These are phyloP conservation scores for Kluyveromyces sp. DNA, from an alignment of 1,139 yeast species.

Conservation along the genomic window DNA sequence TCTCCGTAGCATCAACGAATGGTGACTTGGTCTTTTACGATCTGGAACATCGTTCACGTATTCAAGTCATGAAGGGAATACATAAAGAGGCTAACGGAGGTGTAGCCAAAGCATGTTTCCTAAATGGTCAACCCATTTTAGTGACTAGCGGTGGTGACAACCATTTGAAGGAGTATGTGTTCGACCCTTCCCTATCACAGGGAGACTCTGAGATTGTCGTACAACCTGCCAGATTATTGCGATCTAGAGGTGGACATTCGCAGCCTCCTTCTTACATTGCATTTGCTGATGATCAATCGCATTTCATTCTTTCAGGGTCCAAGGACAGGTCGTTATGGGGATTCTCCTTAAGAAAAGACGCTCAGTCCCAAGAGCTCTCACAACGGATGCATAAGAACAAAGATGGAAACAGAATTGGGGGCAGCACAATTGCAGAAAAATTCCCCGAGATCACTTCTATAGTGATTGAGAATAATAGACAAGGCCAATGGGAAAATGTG, in stretches of 20 bases:
- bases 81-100: slow-evolving; percentile 77
- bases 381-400: slow-evolving; percentile 56
- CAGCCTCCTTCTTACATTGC: slow-evolving; percentile 76
- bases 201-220: slow-evolving; percentile 51
- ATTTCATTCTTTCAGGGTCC: slow-evolving; percentile 80
- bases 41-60: slow-evolving; percentile 59
- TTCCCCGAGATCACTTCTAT: slow-evolving; percentile 71
- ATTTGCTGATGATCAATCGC: slow-evolving; percentile 78
- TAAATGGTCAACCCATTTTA: slow-evolving; percentile 87
- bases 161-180: slow-evolving; percentile 79
- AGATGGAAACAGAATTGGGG: slow-evolving; percentile 55
- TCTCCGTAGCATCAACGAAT: slow-evolving; percentile 69
- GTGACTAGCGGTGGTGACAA: slow-evolving; percentile 94
- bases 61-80: slow-evolving; percentile 66
- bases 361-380: slow-evolving; percentile 91
- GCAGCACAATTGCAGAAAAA: slow-evolving; percentile 44
- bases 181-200: slow-evolving; percentile 79
- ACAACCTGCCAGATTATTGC: slow-evolving; percentile 83
- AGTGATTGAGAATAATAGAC: slow-evolving; percentile 70
- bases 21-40: slow-evolving; percentile 90
- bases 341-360: slow-evolving; percentile 88
- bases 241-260: slow-evolving; percentile 96
- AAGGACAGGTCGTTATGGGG: slow-evolving; percentile 84
- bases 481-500: slow-evolving; percentile 92
- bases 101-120: slow-evolving; percentile 64